Evolutionary conservation across 495 filamentous ascomycete genomes (phyloP).

Genomic region (Aspergillus bertholletiae): DNA sequence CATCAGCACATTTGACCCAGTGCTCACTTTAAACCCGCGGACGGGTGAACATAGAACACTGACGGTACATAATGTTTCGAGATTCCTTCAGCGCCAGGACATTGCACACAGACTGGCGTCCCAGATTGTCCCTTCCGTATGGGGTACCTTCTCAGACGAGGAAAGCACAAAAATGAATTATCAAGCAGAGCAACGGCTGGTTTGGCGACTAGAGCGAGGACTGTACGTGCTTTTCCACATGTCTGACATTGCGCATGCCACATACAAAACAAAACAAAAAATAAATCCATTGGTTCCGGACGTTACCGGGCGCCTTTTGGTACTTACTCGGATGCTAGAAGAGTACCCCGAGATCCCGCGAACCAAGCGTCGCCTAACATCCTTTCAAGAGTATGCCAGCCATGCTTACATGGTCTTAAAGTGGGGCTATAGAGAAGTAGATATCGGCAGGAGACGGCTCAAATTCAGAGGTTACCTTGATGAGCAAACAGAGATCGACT

Average conservation of each 20-base stretch:
- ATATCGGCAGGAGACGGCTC: slow-evolving; percentile 23
- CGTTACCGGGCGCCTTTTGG: slow-evolving; percentile 11
- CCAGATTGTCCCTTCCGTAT: slow-evolving; percentile 26
- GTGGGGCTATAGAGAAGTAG: slow-evolving; percentile 22
- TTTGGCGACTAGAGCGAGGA: slow-evolving; percentile 23
- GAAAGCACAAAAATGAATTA: slow-evolving; percentile 22
- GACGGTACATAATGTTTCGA: slow-evolving; percentile 21
- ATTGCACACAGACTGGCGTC: slow-evolving; percentile 19
- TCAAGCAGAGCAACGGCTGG: slow-evolving; percentile 23
- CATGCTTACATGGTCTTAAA: slow-evolving; percentile 24
- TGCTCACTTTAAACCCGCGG: slow-evolving; percentile 21
- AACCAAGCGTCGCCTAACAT: slow-evolving; percentile 8
- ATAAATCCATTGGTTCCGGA: slow-evolving; percentile 7
- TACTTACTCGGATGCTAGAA: slow-evolving; percentile 17
- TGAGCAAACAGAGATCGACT: slow-evolving; percentile 22
- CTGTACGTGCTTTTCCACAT: slow-evolving; percentile 30
- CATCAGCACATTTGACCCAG: slow-evolving; percentile 18
- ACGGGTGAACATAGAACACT: slow-evolving; percentile 18
- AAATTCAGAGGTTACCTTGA: slow-evolving; percentile 22
- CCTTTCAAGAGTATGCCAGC: slow-evolving; percentile 14
- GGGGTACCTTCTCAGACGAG: slow-evolving; percentile 25
- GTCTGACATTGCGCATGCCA: slow-evolving; percentile 24
- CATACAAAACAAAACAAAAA: slow-evolving; percentile 7
- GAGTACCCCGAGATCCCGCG: slow-evolving; percentile 19
- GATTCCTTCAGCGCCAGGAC: slow-evolving; percentile 19